These are phyloP conservation scores for Passiflora organensis DNA, from an alignment of 345 rosid species.

Conservation along the genomic window DNA sequence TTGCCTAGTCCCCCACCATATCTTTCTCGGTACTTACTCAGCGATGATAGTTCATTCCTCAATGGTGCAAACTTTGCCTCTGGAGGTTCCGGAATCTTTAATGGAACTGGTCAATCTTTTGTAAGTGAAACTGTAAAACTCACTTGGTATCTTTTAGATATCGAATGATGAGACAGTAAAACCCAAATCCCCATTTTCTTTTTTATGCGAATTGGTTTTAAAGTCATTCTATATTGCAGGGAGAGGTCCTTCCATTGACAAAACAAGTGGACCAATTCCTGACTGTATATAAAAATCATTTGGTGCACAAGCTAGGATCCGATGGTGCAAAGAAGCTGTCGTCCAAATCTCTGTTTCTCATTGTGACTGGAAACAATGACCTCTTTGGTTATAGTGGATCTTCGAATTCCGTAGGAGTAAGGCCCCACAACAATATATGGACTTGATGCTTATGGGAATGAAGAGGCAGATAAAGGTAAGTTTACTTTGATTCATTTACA, in stretches of 20 bases:
- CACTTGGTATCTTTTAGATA: background rate
- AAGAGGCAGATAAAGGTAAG: conserved; percentile 59
- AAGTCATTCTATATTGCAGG: conserved; percentile 10
- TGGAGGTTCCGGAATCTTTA: conserved; percentile 63
- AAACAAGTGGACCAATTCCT: conserved; percentile 48
- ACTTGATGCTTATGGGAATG: conserved; percentile 39
- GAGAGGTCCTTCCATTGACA: conserved; percentile 39
- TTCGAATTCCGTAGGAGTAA: conserved; percentile 20
- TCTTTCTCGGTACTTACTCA: conserved; percentile 11
- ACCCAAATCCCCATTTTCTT: too few relatives aligned
- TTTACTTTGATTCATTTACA: too few relatives aligned
- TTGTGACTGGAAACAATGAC: conserved; percentile 65
- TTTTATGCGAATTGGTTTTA: background rate
- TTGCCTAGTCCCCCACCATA: conserved; percentile 44
- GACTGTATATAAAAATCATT: conserved; percentile 16
- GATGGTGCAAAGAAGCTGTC: conserved; percentile 29
- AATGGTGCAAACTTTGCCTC: conserved; percentile 50
- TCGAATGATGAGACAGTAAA: too few relatives aligned
- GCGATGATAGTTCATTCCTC: conserved; percentile 15
- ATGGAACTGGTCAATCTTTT: conserved; percentile 31
- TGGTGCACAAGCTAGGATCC: conserved; percentile 30
- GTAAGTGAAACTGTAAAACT: conserved; percentile 31
- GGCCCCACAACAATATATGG: conserved; percentile 39
- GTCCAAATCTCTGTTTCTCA: conserved; percentile 44
- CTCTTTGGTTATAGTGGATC: conserved; percentile 45